These are phyloP conservation scores for Pleurotus giganteus DNA, from an alignment of 768 basidiomycete genomes.

Conservation along the genomic window DNA sequence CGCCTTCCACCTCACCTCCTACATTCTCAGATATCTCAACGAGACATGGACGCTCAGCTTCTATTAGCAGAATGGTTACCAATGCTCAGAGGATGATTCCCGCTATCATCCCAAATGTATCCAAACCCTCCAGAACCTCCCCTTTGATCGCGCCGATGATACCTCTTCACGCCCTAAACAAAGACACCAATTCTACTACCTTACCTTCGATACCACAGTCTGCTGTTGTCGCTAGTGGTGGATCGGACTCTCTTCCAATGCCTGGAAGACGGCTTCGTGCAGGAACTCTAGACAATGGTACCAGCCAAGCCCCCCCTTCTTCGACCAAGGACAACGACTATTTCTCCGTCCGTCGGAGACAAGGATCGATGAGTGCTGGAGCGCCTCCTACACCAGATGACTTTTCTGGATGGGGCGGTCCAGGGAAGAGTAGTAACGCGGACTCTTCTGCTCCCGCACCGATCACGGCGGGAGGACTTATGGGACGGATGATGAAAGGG, in stretches of 20 bases:
- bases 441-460: constrained; percentile 34
- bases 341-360: constrained; percentile 44
- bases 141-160: constrained; percentile 64
- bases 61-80: constrained; percentile 43
- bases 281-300: constrained; percentile 39
- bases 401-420: constrained; percentile 44
- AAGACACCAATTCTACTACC: constrained; percentile 23
- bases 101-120: constrained; percentile 51
- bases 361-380: constrained; percentile 36
- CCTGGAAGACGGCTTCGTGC: constrained; percentile 35
- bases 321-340: constrained; percentile 44
- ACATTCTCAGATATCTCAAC: constrained; percentile 5
- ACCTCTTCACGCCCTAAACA: constrained; percentile 33
- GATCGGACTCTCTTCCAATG: constrained; percentile 33
- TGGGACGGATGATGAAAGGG: constrained; percentile 80
- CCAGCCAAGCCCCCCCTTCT: constrained; percentile 10
- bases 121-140: constrained; percentile 42
- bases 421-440: constrained; percentile 25
- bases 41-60: constrained; percentile 14
- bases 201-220: constrained; percentile 43
- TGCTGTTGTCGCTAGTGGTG: constrained; percentile 25
- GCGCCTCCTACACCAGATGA: constrained; percentile 44
- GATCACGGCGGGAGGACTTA: constrained; percentile 47
- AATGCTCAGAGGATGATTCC: constrained; percentile 66
- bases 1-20: constrained; percentile 1